Conservation (phyloP, 1,284 basidiomycete species). For the Sporisorium sorghi region DNA sequence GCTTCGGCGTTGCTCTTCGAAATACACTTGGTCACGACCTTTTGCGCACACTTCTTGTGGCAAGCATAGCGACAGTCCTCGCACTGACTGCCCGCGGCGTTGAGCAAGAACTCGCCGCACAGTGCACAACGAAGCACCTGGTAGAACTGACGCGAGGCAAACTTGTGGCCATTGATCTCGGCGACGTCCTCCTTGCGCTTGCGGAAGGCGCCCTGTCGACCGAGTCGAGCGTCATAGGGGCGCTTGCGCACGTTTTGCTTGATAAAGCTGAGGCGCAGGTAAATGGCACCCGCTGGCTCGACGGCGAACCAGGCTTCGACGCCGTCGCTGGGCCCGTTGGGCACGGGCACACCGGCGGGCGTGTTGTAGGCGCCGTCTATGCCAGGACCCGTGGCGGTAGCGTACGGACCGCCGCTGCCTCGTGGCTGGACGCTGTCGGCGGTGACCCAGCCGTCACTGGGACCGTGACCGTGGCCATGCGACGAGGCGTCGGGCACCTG, state of each 20-base stretch:
- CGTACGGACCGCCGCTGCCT: constrained; percentile 29
- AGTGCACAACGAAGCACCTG: constrained; percentile 95
- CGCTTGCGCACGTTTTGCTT: constrained; percentile 81
- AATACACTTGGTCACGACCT: constrained; percentile 99
- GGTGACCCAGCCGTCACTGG: constrained; percentile 66
- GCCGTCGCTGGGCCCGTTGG: constrained; percentile 74
- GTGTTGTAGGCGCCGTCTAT: constrained; percentile 48
- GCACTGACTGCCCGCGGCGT: constrained; percentile 97
- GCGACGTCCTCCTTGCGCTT: constrained; percentile 98
- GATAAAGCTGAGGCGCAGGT: constrained; percentile 63
- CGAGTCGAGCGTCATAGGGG: constrained; percentile 86
- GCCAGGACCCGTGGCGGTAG: constrained; percentile 21
- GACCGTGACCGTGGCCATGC: constrained; percentile 62
- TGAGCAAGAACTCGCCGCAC: constrained; percentile 96
- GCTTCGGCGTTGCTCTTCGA: constrained; percentile 90
- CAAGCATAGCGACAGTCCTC: constrained; percentile 99
- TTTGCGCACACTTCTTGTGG: constrained; percentile 97
- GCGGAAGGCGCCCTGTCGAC: constrained; percentile 95
- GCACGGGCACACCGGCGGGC: constrained; percentile 57
- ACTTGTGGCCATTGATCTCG: constrained; percentile 99
- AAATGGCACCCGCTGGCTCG: constrained; percentile 94
- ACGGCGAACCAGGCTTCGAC: constrained; percentile 98
- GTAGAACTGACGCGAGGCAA: constrained; percentile 96
- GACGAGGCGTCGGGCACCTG: constrained; percentile 70
- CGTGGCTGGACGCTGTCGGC: constrained; percentile 61